Evolutionary conservation across 768 basidiomycete genomes (phyloP).

Genomic region (Hypholoma fasciculare): DNA sequence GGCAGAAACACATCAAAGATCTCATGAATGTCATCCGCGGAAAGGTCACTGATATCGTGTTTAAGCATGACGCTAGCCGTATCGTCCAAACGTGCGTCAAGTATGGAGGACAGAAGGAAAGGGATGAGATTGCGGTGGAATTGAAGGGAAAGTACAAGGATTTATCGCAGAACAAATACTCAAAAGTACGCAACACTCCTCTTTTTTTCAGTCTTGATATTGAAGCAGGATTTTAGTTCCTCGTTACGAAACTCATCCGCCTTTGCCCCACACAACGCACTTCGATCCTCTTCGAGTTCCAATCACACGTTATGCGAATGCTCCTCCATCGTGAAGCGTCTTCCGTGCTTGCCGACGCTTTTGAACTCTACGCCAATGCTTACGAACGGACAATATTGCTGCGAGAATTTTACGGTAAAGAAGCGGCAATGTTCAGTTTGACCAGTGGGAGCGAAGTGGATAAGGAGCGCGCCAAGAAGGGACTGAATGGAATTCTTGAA

Average conservation of each 20-base stretch:
- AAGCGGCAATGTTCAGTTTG: slow-evolving; percentile 69
- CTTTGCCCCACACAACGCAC: slow-evolving; percentile 72
- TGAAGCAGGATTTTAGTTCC: slow-evolving; percentile 48
- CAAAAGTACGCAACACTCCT: slow-evolving; percentile 62
- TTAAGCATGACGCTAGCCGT: slow-evolving; percentile 91
- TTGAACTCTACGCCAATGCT: slow-evolving; percentile 83
- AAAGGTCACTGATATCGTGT: slow-evolving; percentile 80
- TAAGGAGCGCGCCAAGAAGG: slow-evolving; percentile 64
- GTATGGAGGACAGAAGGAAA: slow-evolving; percentile 71
- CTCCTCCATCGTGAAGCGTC: slow-evolving; percentile 86
- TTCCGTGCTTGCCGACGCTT: slow-evolving; percentile 82
- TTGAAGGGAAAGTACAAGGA: slow-evolving; percentile 79
- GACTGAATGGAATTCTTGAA: slow-evolving; percentile 68
- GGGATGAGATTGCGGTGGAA: slow-evolving; percentile 81
- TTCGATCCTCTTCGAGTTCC: slow-evolving; percentile 78
- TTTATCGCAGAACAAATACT: slow-evolving; percentile 86
- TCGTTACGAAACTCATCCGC: slow-evolving; percentile 79
- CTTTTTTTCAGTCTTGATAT: neutral
- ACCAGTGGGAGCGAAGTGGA: slow-evolving; percentile 58
- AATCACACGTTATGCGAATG: slow-evolving; percentile 71
- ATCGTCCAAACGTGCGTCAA: slow-evolving; percentile 84
- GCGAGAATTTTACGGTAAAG: slow-evolving; percentile 90
- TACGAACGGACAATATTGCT: slow-evolving; percentile 81
- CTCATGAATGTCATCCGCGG: slow-evolving; percentile 80
- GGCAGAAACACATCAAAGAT: slow-evolving; percentile 70